A percentile compares a stretch with the other conserved stretches of the same genome.
Conservation (phyloP, 768 basidiomycete species). For the Lyophyllum decastes region DNA sequence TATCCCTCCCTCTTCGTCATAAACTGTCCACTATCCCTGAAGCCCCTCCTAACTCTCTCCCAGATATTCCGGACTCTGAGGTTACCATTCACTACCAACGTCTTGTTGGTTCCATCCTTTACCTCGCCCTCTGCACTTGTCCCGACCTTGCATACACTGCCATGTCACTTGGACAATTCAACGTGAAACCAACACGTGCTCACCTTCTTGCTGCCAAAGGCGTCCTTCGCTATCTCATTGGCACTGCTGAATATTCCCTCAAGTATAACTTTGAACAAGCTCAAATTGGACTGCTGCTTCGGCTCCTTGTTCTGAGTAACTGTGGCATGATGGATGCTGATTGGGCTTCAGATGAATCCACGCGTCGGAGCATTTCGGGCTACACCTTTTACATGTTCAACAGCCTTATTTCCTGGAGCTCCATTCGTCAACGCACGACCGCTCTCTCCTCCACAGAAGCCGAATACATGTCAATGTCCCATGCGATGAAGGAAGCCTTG, state of each 20-base stretch:
- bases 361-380: neutral
- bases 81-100: no score
- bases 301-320: neutral
- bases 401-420: no score
- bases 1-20: neutral
- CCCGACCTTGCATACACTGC: constrained; percentile 37
- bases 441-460: no score
- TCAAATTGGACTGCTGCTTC: neutral
- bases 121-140: constrained; percentile 29
- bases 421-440: no score
- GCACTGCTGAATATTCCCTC: neutral
- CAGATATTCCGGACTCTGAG: no score
- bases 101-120: constrained; percentile 27
- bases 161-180: constrained; percentile 29
- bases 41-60: no score
- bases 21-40: neutral
- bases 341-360: neutral
- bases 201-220: constrained; percentile 34
- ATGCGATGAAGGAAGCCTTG: neutral
- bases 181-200: constrained; percentile 20
- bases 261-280: neutral
- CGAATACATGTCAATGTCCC: neutral
- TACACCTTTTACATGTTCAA: neutral
- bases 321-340: constrained; percentile 2
- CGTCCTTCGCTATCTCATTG: constrained; percentile 33